phyloP scores from a whole-genome alignment of 2,329 filamentous ascomycete genomes.

The Sporothrix phasma region DNA sequence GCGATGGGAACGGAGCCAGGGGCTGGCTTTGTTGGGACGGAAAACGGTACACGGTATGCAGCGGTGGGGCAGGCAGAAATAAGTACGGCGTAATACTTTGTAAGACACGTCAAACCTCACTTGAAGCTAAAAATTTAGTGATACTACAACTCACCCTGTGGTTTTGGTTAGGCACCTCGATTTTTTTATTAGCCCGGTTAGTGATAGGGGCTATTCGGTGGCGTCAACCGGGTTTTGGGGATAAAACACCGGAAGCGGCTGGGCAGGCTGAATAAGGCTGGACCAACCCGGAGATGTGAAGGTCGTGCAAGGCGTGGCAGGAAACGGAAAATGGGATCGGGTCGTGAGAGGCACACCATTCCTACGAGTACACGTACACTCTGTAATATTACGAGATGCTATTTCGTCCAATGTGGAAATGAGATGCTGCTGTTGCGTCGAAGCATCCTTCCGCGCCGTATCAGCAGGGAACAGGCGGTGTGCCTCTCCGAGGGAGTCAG shows the following conservation, averaged over 20 bases:
- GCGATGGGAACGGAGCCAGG: not conserved
- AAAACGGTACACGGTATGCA: not conserved
- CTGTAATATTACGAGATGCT: not conserved
- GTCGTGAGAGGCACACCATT: no score
- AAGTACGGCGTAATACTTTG: not conserved
- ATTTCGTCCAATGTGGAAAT: not conserved
- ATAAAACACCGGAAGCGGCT: not conserved
- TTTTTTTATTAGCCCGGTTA: not conserved
- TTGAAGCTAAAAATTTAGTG: no score
- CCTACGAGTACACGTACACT: no score
- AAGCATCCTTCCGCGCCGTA: not conserved
- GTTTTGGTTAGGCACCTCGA: not conserved
- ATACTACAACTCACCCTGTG: not conserved
- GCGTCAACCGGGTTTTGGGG: not conserved
- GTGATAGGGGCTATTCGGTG: not conserved
- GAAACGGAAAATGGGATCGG: not conserved
- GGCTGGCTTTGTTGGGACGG: not conserved
- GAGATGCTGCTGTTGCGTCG: not conserved
- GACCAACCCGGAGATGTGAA: not conserved
- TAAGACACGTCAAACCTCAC: no score
- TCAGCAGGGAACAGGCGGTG: not conserved
- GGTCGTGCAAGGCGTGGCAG: not conserved
- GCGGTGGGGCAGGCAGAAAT: not conserved
- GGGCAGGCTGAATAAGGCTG: not conserved
- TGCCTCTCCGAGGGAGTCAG: not conserved